Evolutionary conservation across 805 yeast species (phyloP), one percentile per base, ranked within the genome.

Genomic region (Candida methanosorbosa): DNA sequence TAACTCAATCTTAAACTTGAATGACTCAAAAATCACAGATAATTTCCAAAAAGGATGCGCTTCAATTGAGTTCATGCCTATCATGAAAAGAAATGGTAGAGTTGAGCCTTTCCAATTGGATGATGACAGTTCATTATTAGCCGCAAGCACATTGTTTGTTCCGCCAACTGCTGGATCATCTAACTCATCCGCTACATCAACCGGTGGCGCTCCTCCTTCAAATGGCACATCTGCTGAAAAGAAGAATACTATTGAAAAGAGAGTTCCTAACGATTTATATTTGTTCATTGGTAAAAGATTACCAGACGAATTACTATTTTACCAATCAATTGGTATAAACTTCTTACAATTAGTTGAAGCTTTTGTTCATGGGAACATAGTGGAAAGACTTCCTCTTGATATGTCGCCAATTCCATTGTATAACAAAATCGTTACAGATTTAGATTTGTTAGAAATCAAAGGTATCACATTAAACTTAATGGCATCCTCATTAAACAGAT

Each of bases 281-380:
- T 87, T 79, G 30, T 72, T 87, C 31, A 68, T 92, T 32, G 86
- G 94, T 9, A 85, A 82, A 54, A 73, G 88, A 50, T 64, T 92
- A 34, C 94, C 97, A 2, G 82, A 85, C 35, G 97, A 88, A 57
- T 67, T 81, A 28, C 80, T 75, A 49, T 87, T 80, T 52, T 92
- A 86, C 56, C 75, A 75, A 50, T 80, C 94, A 1, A 56, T 81
- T 38, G 97, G 97, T 2, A 52, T 88, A 18, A 61, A 81, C 11
- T 72, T 78, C 7, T 59, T 79, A 5, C 77, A 75, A 38, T 54
- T 84, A 18, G 67, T 81, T 28, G 81, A 80, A 41, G 73, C 86
- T 0, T 64, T 88, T 15, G 67, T 80, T 1, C 74, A 74, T 38
- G 92, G 86, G 2, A 59, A 63, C 23, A 70, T 72, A 40, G 62